Percentiles rank a stretch among this genome's conserved stretches.
Conservation (phyloP, 202 grass and related monocot species). For the Carex arenaria region DNA sequence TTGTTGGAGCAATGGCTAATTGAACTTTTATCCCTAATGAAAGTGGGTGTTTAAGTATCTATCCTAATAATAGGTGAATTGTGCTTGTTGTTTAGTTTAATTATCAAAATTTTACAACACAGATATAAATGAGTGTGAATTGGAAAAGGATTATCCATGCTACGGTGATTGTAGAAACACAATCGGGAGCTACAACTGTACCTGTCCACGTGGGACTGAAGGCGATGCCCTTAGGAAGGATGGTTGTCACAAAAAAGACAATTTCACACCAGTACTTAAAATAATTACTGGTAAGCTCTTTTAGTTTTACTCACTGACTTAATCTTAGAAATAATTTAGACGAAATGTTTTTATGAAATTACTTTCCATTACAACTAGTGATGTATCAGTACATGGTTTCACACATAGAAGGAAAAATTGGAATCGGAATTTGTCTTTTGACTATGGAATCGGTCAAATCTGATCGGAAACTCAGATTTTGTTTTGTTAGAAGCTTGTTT, state of each 20-base stretch:
- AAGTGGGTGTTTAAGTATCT: too few species aligned
- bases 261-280: conserved; percentile 46
- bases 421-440: too few species aligned
- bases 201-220: conserved; percentile 32
- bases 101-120: not conserved
- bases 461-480: too few species aligned
- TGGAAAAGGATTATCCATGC: not conserved
- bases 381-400: not conserved
- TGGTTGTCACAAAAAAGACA: conserved; percentile 44
- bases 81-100: not conserved
- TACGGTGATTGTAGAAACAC: conserved; percentile 38
- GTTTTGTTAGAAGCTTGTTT: too few species aligned
- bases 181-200: conserved; percentile 24
- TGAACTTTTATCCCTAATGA: too few species aligned
- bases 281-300: conserved; percentile 43
- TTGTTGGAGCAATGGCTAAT: too few species aligned
- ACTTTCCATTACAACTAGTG: not conserved
- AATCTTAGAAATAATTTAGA: not conserved
- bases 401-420: too few species aligned
- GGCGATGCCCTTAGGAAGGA: conserved; percentile 6
- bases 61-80: not conserved
- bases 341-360: too few species aligned
- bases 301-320: not conserved
- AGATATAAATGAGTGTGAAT: conserved; percentile 58
- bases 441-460: too few species aligned